A percentile compares a stretch with the other conserved stretches of the same genome.
Conservation (phyloP, 192 early-diverging fungal genomes). For the Phycomyces blakesleeanus region DNA sequence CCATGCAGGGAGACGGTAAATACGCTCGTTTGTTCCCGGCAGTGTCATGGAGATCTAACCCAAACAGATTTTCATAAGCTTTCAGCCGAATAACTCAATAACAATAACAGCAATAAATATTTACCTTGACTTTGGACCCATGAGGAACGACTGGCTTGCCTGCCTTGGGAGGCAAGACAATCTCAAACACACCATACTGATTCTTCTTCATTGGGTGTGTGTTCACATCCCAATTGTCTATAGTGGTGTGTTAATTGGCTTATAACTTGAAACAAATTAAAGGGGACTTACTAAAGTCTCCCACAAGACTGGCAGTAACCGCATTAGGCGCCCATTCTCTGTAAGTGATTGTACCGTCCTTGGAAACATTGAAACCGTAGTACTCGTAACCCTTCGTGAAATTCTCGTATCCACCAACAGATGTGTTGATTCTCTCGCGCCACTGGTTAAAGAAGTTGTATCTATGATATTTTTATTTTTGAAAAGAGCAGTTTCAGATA, state of each 20-base stretch:
- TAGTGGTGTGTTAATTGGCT: not conserved
- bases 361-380: conserved; percentile 76
- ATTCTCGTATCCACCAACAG: conserved; percentile 78
- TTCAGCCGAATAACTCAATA: no score
- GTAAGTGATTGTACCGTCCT: conserved; percentile 65
- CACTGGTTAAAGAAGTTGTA: conserved; percentile 63
- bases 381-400: conserved; percentile 80
- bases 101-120: no score
- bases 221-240: conserved; percentile 80
- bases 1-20: conserved; percentile 90
- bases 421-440: conserved; percentile 61
- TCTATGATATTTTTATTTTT: no score
- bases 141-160: conserved; percentile 76
- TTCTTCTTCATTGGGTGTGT: conserved; percentile 77
- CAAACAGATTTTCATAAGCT: no score
- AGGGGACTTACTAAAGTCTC: conserved; percentile 82
- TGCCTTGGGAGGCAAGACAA: conserved; percentile 59
- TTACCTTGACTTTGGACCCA: conserved; percentile 81
- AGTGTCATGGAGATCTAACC: conserved; percentile 70
- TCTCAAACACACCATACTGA: conserved; percentile 80
- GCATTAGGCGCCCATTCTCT: conserved; percentile 96
- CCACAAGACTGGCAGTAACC: conserved; percentile 71
- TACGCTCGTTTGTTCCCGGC: conserved; percentile 61
- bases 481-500: not conserved
- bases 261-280: not conserved